Conservation (phyloP, 2,329 filamentous ascomycete species). For the Didymella pinodella region DNA sequence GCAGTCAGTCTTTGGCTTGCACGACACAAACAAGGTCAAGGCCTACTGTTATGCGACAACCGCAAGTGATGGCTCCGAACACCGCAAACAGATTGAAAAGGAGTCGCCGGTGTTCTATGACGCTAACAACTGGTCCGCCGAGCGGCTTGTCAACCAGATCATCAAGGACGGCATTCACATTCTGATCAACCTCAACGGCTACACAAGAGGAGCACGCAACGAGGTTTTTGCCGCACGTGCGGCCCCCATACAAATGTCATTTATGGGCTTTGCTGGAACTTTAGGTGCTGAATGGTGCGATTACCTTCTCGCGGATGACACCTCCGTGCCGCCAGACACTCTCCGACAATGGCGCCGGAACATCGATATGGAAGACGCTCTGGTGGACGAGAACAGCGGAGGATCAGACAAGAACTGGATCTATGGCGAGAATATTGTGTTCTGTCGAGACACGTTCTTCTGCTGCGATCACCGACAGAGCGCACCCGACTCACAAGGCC, state of each 20-base stretch:
- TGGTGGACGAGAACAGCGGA: constrained; percentile 70
- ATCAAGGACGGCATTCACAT: constrained; percentile 90
- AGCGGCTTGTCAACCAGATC: constrained; percentile 85
- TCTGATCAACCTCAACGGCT: constrained; percentile 96
- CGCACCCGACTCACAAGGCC: constrained; percentile 73
- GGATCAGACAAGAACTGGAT: constrained; percentile 82
- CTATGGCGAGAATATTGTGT: constrained; percentile 96
- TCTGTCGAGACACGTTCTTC: constrained; percentile 94
- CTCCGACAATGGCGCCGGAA: constrained; percentile 82
- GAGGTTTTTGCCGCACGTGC: constrained; percentile 96
- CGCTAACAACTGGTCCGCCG: constrained; percentile 84
- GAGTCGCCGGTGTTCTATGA: constrained; percentile 93
- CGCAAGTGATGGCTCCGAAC: constrained; percentile 83
- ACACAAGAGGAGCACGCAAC: constrained; percentile 94
- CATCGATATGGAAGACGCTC: constrained; percentile 72
- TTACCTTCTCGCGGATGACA: constrained; percentile 90
- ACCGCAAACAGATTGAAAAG: constrained; percentile 89
- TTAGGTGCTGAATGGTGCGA: constrained; percentile 98
- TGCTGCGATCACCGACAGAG: constrained; percentile 97
- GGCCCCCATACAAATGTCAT: constrained; percentile 97
- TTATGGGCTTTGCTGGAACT: constrained; percentile 98
- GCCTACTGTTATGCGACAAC: constrained; percentile 98
- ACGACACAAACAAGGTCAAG: constrained; percentile 74
- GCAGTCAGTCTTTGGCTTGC: constrained; percentile 97
- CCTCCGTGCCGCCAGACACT: constrained; percentile 82